phyloP scores from a whole-genome alignment of 2,329 filamentous ascomycete species.

The Fusarium tjaetaba region DNA sequence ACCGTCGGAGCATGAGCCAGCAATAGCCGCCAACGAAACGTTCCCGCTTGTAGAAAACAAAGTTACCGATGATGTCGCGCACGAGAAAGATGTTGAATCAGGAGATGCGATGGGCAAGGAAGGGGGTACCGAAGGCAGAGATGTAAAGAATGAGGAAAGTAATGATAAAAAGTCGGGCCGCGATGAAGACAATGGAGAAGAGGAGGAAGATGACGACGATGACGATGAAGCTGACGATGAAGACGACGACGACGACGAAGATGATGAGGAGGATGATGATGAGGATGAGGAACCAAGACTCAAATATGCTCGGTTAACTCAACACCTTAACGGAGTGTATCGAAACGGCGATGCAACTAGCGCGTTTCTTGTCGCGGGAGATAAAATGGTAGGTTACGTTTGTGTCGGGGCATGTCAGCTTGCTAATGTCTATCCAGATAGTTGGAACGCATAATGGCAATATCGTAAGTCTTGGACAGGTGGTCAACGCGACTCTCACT shows the following conservation, averaged over 20 bases:
- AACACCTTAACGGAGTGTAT: conserved; percentile 82
- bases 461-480: conserved; percentile 71
- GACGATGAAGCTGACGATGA: conserved; percentile 42
- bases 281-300: conserved; percentile 93
- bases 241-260: conserved; percentile 42
- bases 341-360: conserved; percentile 96
- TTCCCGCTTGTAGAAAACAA: conserved; percentile 6
- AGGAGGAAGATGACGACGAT: conserved; percentile 32
- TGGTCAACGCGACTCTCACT: conserved; percentile 21
- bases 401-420: not conserved
- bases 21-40: conserved; percentile 21
- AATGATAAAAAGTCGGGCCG: conserved; percentile 36
- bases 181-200: conserved; percentile 22
- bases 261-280: conserved; percentile 65
- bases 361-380: conserved; percentile 86
- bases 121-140: not conserved
- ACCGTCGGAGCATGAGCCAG: conserved; percentile 28
- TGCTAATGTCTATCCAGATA: conserved; percentile 65
- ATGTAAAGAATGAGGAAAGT: conserved; percentile 11
- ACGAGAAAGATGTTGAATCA: conserved; percentile 52
- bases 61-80: conserved; percentile 34
- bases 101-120: conserved; percentile 35
- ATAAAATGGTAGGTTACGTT: conserved; percentile 83
- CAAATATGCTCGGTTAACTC: conserved; percentile 91
- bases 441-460: conserved; percentile 96